Base-by-base conservation (phyloP, 768 basidiomycete genomes). In the Auriscalpium vulgare region DNA sequence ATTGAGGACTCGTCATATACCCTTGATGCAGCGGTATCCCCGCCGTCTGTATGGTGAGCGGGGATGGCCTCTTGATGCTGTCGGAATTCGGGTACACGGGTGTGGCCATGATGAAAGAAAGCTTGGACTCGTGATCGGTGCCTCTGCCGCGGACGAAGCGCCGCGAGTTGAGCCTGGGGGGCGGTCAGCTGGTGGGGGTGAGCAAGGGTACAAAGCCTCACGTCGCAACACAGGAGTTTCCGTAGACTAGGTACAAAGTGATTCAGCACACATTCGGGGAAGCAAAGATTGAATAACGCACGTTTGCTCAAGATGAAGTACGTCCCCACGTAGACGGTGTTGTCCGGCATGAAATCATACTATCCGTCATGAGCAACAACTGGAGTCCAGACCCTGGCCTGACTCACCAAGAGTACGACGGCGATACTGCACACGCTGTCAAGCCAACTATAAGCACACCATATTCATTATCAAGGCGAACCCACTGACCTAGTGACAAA, bases 281-380 rank as follows among this genome's bases (percentile, higher is more conserved):
- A 47, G 19, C 3, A 47, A 16, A 50, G 44, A 11, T 2, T 11
- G 40, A 35, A 3, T 34, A 35, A 38, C 60, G 17, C 50, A 62
- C 61, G 58, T 72, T 87, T 88, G 66, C 80, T 82, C 38, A 87
- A 66, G 51, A 82, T 74, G 58, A 88, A 85, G 65, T 85, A 87
- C 48, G 75, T 74, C 8, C 76, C 75, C 38, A 80, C 72, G 64
- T 83, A 88, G 52, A 83, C 76, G 50, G 88, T 73, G 60, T 83
- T 85, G 11, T 54, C 57, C 0, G 79, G 74, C 67, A 78, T 73
- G 35, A 74, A 59, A 61, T 85, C 77, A 63, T 80, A 88, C 84
- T 87, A 57, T 6, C 47, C 45, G 23, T 56, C 56, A 19, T 47
- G 6, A 54, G 47, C 46, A 47, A 46, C 6, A 38, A 47, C 10